Evolutionary conservation across 805 yeast genomes (phyloP), one percentile per base, ranked within the genome.

Genomic region (Candida anglica): DNA sequence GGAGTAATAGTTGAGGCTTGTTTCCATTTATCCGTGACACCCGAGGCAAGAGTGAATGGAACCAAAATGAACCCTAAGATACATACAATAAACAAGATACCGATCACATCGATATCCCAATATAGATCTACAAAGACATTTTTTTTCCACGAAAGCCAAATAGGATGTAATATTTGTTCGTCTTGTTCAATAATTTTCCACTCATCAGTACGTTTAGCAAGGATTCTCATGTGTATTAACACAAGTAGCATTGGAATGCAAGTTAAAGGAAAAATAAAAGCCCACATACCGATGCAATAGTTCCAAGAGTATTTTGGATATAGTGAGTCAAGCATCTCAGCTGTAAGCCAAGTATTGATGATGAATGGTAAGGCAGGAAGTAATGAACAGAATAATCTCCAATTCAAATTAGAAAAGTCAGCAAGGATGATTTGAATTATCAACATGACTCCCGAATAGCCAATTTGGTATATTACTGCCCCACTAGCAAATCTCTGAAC

Each of bases 21-120:
- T 20, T 37, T 27, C 52, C 52, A 48, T 20, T 36, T 38, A 15
- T 33, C 25, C 19, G 36, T 25, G 15, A 44, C 53, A 34, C 52
- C 52, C 16, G 54, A 49, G 10, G 56, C 53, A n/a, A 65, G 36
- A 17, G 56, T 52, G 47, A 66, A 56, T 21, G 71, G 69, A 13
- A 63, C 55, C 36, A 66, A 46, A 34, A 63, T 49, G 18, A 60
- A 44, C 14, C 58, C 55, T 20, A 62, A 52, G 13, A 58, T 63
- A 10, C 57, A 60, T 36, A 52, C 43, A 28, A 66, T 36, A 18
- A 66, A 34, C 20, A 63, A 23, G 15, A 53, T 48, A 15, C 71
- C 71, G 30, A 25, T 27, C 15, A 39, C 11, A 21, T 41, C 36
- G 4, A 14, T 23, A 5, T 6, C 6, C 5, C 26, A 6, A 14